Base-by-base conservation (phyloP, 2,329 filamentous ascomycete species). In the Mycocentrospora acerina region DNA sequence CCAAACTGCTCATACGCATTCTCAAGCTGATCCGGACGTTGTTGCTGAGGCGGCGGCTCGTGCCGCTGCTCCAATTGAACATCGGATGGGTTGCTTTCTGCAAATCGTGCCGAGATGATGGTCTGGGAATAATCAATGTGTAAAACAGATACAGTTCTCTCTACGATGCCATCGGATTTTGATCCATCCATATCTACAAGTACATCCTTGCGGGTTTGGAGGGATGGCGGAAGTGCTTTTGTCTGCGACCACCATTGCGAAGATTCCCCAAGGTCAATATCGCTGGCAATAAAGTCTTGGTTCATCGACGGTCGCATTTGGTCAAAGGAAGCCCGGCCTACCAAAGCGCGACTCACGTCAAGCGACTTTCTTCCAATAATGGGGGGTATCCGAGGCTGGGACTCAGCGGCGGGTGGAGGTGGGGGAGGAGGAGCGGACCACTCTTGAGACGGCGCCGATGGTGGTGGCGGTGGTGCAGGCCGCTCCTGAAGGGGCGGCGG, bases 81-180 rank as follows among this genome's bases (percentile, higher is more conserved):
- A 57, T 91, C 84, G 2, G 79, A 74, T 3, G 86, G 78, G 60
- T 95, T 83, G 36, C 82, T 79, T 1, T 83, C 74, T 63, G 95
- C 87, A 64, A 86, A 97, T 34, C 78, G 83, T 13, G 84, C 86
- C 0, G 85, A 89, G 57, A 98, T 80, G 48, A 94, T 77, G 0
- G 91, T 97, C 64, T 97, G 93, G 13, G 90, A 96, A 67, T 98
- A 98, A 70, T 98, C 93, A 58, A 90, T 84, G 72, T 88, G 98
- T 7, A 98, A 72, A n/a, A 97, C 75, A 55, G 86, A 93, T 28
- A 96, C 77, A 43, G 90, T 83, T 51, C 90, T 90, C 6, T 85
- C 87, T 14, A 95, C 73, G 1, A 82, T 82, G 62, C 83, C 85
- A 17, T 86, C 83, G 18, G 85, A 84, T 11, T 83, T 80, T 1